Base-by-base conservation (phyloP, 257 asterid species). In the Ilex aquifolium region DNA sequence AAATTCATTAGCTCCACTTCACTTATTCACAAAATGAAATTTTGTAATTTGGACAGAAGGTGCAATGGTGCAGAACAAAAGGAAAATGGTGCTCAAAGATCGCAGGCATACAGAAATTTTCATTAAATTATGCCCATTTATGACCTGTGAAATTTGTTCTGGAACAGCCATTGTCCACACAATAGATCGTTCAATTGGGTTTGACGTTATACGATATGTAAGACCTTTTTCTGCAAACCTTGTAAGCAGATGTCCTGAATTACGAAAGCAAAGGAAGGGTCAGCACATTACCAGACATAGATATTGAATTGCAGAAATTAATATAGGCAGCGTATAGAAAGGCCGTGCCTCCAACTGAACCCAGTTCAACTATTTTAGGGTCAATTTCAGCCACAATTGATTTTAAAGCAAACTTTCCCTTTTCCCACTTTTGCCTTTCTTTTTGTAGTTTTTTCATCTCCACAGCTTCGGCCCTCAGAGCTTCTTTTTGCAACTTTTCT, bases 351-450 rank as follows among this genome's bases (percentile, higher is more conserved):
- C 91, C 99, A 68, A 92, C 62, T 32, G 95, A 76, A 60, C 97
- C 97, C 59, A 80, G 59, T 75, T 89, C 99, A 62, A 82, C 83
- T 46, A 89, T 93, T 55, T 80, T 85, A 44, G 71, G 73, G 74
- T 92, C 99, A 64, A 92, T 85, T 76, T 85, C 91, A 70, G 99
- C 95, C 68, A 89, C 87, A 80, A 92, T 82, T 55, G 97, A 85
- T 75, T 92, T 87, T 16, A 77, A 69, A 36, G 99, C 94, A 68
- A 77, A 78, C 77, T 87, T 92, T 46, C 97, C 99, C 63, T 83
- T 92, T 69, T 86, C 95, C 95, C 95, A 88, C 76, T 86, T 91
- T 73, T 80, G 83, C 88, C 77, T 84, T 77, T 91, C 96, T 77
- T 79, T 91, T 71, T 83, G 72, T 59, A 57, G 56, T 71, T 81